Percentiles rank a stretch among this genome's conserved stretches.
Conservation (phyloP, 192 early-diverging fungal species). For the Thamnidium elegans region DNA sequence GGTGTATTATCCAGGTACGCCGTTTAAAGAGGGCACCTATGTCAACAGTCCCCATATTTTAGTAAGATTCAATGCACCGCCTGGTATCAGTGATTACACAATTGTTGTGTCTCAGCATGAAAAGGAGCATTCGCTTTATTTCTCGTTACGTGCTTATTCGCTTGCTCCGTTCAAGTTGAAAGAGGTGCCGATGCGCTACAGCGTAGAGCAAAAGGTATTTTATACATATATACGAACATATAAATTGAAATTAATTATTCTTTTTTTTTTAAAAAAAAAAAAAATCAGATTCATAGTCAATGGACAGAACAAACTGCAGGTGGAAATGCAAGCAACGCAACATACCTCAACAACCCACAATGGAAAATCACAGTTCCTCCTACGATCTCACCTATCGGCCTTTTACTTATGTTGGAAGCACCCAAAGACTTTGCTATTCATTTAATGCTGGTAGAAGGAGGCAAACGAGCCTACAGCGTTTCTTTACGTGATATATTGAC, state of each 20-base stretch:
- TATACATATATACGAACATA: neutral
- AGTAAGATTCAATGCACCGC: conserved; percentile 61
- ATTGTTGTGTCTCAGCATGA: conserved; percentile 82
- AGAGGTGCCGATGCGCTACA: conserved; percentile 59
- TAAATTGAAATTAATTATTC: neutral
- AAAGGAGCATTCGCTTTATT: conserved; percentile 66
- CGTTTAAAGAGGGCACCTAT: conserved; percentile 65
- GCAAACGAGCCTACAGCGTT: conserved; percentile 65
- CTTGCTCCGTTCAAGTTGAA: conserved; percentile 59
- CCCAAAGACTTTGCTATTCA: conserved; percentile 63
- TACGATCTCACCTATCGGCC: conserved; percentile 5
- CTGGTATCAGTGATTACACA: conserved; percentile 59
- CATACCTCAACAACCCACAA: conserved; percentile 78
- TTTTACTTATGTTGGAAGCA: conserved; percentile 65
- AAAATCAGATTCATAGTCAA: conserved; percentile 48
- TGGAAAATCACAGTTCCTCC: conserved; percentile 60
- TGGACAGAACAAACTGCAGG: conserved; percentile 79
- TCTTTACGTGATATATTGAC: conserved; percentile 60
- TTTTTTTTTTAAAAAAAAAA: neutral
- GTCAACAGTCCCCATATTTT: conserved; percentile 85
- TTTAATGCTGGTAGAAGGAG: conserved; percentile 65
- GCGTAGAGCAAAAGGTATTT: conserved; percentile 53
- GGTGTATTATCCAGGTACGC: conserved; percentile 64
- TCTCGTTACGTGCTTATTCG: conserved; percentile 71
- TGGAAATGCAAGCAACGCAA: conserved; percentile 66